Conservation (phyloP, 1,284 basidiomycete genomes). For the Marasmius sp. region DNA sequence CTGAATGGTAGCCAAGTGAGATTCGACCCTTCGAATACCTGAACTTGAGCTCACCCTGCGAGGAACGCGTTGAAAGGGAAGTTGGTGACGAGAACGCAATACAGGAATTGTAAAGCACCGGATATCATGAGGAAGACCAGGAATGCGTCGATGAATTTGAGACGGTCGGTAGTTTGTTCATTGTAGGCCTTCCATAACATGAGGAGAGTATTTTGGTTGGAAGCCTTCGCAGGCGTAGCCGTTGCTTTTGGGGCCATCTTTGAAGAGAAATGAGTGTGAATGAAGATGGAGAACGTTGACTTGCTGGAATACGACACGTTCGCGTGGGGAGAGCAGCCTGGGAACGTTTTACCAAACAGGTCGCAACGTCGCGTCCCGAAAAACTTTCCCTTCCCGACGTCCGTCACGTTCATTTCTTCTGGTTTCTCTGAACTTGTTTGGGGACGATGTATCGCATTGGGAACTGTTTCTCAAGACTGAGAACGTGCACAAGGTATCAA, state of each 20-base stretch:
- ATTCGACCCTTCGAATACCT: neutral
- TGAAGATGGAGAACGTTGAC: neutral
- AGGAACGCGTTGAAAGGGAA: slow-evolving; percentile 98
- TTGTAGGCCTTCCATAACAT: slow-evolving; percentile 79
- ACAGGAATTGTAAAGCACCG: slow-evolving; percentile 88
- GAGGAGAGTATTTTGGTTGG: slow-evolving; percentile 39
- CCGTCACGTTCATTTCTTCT: neutral
- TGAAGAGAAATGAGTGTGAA: slow-evolving; percentile 19
- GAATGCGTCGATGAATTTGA: slow-evolving; percentile 95
- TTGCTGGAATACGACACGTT: slow-evolving; percentile 7
- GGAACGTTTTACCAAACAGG: slow-evolving; percentile 29
- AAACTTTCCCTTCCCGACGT: slow-evolving; percentile 20
- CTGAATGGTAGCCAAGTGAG: slow-evolving; percentile 40
- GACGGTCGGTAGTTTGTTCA: slow-evolving; percentile 74
- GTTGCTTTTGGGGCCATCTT: slow-evolving; percentile 34
- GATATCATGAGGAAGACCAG: slow-evolving; percentile 91
- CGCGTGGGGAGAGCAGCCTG: slow-evolving; percentile 14
- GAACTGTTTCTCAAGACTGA: neutral
- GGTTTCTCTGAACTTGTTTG: neutral
- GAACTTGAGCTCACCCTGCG: slow-evolving; percentile 71
- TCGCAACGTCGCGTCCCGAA: slow-evolving; percentile 20
- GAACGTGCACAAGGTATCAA: neutral
- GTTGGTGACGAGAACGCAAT: slow-evolving; percentile 89
- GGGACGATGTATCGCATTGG: neutral
- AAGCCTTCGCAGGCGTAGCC: slow-evolving; percentile 24